Evolutionary conservation across 2,329 filamentous ascomycete genomes (phyloP).

Genomic region (Diplodia seriata): DNA sequence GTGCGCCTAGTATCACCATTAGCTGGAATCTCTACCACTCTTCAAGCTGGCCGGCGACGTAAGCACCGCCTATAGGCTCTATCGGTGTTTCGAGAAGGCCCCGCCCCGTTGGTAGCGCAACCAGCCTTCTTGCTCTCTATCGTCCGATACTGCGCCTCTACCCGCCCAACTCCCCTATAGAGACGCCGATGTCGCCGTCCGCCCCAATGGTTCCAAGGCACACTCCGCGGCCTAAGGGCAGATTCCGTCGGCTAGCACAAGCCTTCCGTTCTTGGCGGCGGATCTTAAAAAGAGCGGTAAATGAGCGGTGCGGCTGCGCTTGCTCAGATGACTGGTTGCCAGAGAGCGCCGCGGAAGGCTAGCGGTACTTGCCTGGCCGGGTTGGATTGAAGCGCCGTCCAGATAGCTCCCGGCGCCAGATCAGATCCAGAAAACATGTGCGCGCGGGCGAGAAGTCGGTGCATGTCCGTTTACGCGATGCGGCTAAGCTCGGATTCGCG

Average conservation of each 20-base stretch:
- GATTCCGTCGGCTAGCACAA: conserved; percentile 17
- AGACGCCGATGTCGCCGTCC: conserved; percentile 13
- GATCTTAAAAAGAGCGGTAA: conserved; percentile 29
- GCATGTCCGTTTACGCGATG: conserved; percentile 24
- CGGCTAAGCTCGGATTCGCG: conserved; percentile 22
- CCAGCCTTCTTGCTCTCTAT: neutral
- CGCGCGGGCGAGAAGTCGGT: neutral
- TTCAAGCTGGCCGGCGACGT: conserved; percentile 2
- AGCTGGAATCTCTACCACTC: conserved; percentile 8
- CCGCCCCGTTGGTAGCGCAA: conserved; percentile 14
- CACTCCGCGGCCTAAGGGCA: conserved; percentile 15
- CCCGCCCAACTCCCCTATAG: conserved; percentile 2
- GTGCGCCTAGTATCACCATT: conserved; percentile 16
- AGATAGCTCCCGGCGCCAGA: conserved; percentile 19
- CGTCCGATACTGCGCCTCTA: neutral
- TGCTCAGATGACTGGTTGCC: conserved; percentile 19
- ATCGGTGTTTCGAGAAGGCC: conserved; percentile 29
- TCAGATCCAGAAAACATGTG: neutral
- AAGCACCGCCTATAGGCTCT: conserved; percentile 2
- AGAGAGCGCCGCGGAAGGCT: conserved; percentile 2
- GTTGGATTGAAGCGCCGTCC: neutral
- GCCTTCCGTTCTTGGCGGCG: conserved; percentile 28
- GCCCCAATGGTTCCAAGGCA: conserved; percentile 3
- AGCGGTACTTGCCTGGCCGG: conserved; percentile 27
- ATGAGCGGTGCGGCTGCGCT: conserved; percentile 15